Percentiles rank a stretch among this genome's conserved stretches.
phyloP scores from a whole-genome alignment of 495 filamentous ascomycete genomes.

The Daldinia concentrica region DNA sequence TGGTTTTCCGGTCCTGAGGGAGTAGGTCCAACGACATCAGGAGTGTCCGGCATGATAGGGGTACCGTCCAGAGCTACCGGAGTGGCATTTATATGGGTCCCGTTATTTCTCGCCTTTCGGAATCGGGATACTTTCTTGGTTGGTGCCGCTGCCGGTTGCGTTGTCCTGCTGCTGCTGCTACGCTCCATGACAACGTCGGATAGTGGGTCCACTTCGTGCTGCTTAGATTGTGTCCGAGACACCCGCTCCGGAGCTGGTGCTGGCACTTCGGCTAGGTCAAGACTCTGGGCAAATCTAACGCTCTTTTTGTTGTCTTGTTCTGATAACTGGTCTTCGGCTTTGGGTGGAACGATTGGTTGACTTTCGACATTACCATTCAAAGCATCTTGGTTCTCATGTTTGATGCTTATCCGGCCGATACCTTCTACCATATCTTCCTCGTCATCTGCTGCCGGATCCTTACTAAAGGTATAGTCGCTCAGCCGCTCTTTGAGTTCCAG shows the following conservation, averaged over 20 bases:
- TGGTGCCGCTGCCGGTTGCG: conserved; percentile 50
- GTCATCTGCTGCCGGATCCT: conserved; percentile 33
- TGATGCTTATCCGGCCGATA: conserved; percentile 53
- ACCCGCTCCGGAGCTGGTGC: conserved; percentile 42
- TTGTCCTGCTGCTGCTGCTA: conserved; percentile 50
- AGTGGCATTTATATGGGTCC: conserved; percentile 7
- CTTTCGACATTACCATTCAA: conserved; percentile 2
- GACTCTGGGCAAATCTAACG: conserved; percentile 76
- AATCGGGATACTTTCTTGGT: conserved; percentile 60
- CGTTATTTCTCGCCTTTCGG: conserved; percentile 48
- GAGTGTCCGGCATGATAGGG: conserved; percentile 37
- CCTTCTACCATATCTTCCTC: conserved; percentile 47
- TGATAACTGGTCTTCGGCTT: not conserved
- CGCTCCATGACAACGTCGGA: conserved; percentile 55
- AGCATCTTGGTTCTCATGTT: conserved; percentile 18
- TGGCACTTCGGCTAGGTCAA: conserved; percentile 72
- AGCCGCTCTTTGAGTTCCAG: conserved; percentile 81
- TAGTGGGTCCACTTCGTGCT: conserved; percentile 53
- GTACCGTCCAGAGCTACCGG: conserved; percentile 19
- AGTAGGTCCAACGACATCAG: conserved; percentile 27
- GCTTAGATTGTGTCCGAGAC: conserved; percentile 39
- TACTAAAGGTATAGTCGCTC: conserved; percentile 44
- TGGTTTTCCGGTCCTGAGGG: conserved; percentile 65
- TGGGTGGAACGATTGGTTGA: not conserved
- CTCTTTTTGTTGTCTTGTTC: conserved; percentile 66